These are phyloP conservation scores for Coemansia sp. DNA, from an alignment of 192 early-diverging fungal species.

Conservation along the genomic window DNA sequence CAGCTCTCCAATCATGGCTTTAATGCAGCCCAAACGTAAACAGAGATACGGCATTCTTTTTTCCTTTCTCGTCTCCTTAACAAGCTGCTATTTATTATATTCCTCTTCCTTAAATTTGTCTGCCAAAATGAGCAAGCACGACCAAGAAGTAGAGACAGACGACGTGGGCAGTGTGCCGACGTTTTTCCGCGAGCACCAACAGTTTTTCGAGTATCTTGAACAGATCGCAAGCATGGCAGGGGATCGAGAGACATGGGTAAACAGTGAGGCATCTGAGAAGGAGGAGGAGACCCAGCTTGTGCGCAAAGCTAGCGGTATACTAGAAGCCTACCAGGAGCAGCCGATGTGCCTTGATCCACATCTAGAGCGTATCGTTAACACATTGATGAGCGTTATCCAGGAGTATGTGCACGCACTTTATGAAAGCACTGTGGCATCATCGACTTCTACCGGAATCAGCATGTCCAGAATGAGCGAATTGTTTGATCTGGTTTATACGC, in stretches of 20 bases:
- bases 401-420: constrained; percentile 32
- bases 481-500: constrained; percentile 62
- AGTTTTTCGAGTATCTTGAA: constrained; percentile 29
- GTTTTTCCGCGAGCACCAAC: constrained; percentile 44
- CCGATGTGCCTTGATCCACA: constrained; percentile 50
- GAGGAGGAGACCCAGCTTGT: constrained; percentile 27
- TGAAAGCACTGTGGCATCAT: constrained; percentile 1
- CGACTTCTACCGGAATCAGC: background rate
- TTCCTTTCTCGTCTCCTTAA: no score
- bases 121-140: constrained; percentile 14
- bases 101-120: background rate
- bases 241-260: constrained; percentile 14
- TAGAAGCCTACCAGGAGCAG: constrained; percentile 50
- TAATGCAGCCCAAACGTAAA: no score
- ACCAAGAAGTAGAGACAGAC: constrained; percentile 9
- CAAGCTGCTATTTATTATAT: background rate
- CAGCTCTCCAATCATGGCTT: no score
- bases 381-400: constrained; percentile 28
- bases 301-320: constrained; percentile 20
- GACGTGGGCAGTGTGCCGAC: constrained; percentile 34
- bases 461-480: constrained; percentile 23
- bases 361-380: constrained; percentile 39
- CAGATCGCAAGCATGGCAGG: constrained; percentile 14
- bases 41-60: background rate
- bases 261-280: constrained; percentile 5